phyloP scores from a whole-genome alignment of 495 filamentous ascomycete species.

The Tuber aestivum region DNA sequence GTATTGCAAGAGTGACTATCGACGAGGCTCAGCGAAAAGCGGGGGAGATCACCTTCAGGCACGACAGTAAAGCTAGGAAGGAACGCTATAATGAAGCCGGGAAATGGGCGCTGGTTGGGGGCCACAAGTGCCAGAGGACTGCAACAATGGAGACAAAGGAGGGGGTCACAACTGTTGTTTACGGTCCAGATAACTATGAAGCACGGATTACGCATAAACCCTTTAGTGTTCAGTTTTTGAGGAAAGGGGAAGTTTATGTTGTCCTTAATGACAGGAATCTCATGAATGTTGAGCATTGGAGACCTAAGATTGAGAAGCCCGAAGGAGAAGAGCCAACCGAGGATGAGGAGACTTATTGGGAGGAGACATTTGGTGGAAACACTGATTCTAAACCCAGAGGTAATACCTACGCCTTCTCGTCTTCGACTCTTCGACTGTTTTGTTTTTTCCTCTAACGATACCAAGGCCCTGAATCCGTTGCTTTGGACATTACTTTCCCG shows the following conservation, averaged over 20 bases:
- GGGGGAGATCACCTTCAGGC: slow-evolving; percentile 79
- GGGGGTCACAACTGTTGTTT: slow-evolving; percentile 66
- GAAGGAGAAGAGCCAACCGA: slow-evolving; percentile 48
- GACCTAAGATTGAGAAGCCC: slow-evolving; percentile 70
- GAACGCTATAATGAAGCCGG: slow-evolving; percentile 88
- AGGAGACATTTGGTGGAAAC: slow-evolving; percentile 87
- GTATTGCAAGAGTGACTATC: slow-evolving; percentile 74
- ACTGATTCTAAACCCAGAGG: slow-evolving; percentile 87
- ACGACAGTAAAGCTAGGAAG: slow-evolving; percentile 77
- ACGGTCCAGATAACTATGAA: slow-evolving; percentile 68
- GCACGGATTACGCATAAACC: slow-evolving; percentile 76
- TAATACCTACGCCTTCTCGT: neutral
- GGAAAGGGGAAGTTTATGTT: slow-evolving; percentile 74
- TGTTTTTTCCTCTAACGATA: slow-evolving; percentile 14
- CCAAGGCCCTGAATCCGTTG: slow-evolving; percentile 74
- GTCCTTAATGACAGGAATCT: slow-evolving; percentile 80
- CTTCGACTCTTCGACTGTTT: neutral
- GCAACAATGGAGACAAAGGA: slow-evolving; percentile 48
- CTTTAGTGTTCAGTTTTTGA: slow-evolving; percentile 76
- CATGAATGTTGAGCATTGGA: slow-evolving; percentile 93
- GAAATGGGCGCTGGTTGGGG: slow-evolving; percentile 80
- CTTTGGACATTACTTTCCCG: slow-evolving; percentile 81
- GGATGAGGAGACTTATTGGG: slow-evolving; percentile 94
- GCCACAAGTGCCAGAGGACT: slow-evolving; percentile 55
- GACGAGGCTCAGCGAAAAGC: slow-evolving; percentile 87